Percentiles rank a stretch among this genome's conserved stretches.
phyloP scores from a whole-genome alignment of 169 alveolate species.

The Plasmodium vivax region DNA sequence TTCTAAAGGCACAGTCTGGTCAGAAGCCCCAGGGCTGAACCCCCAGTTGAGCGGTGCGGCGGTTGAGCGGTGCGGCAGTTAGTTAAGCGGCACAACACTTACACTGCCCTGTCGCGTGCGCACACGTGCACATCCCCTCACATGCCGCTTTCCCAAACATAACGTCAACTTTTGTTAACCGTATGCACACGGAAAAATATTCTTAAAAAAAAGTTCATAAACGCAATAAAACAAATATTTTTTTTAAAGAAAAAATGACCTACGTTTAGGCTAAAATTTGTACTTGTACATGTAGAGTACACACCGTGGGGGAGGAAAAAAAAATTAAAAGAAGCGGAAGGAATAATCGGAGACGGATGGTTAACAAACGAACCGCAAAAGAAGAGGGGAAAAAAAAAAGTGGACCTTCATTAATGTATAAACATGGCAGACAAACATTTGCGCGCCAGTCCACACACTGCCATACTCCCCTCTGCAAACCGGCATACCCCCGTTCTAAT shows the following conservation, averaged over 20 bases:
- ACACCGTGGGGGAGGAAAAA: neutral
- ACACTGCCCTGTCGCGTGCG: neutral
- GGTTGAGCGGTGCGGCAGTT: no score
- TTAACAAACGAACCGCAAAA: neutral
- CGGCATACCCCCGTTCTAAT: neutral
- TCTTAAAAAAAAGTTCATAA: neutral
- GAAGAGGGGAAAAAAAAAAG: neutral
- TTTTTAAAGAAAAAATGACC: neutral
- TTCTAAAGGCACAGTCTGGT: constrained; percentile 15
- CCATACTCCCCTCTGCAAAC: neutral
- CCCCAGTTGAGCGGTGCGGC: neutral
- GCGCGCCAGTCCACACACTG: neutral
- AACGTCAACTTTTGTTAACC: neutral
- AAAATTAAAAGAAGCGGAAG: neutral
- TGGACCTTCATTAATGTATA: neutral
- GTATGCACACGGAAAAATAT: neutral
- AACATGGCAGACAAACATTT: neutral
- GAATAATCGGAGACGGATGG: neutral
- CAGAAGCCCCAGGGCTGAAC: neutral
- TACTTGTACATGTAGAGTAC: neutral
- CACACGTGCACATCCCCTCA: neutral
- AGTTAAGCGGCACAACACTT: neutral
- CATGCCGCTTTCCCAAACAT: neutral
- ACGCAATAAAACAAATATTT: neutral
- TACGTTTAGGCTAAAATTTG: neutral